Conservation (phyloP, 805 yeast genomes). For the Kodamaea hsintzibuensis region DNA sequence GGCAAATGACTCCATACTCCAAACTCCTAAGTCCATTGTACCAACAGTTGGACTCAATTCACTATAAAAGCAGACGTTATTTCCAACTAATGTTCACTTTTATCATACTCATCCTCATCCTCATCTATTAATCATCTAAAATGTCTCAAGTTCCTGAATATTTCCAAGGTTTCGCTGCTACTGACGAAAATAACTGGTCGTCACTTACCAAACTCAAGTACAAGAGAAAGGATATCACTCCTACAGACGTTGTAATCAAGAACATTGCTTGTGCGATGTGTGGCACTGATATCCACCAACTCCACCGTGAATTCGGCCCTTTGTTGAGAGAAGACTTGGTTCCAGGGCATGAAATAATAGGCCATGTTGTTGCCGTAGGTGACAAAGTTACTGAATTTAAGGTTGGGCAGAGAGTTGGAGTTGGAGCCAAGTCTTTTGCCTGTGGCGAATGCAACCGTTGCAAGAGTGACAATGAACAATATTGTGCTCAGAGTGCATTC, state of each 20-base stretch:
- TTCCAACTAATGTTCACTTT: not conserved
- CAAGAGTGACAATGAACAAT: slow-evolving; percentile 25
- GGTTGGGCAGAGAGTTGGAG: slow-evolving; percentile 77
- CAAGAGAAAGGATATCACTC: slow-evolving; percentile 43
- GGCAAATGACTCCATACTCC: too few species aligned
- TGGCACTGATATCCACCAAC: slow-evolving; percentile 58
- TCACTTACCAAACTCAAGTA: slow-evolving; percentile 37
- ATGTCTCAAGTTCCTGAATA: slow-evolving; percentile 21
- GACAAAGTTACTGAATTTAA: slow-evolving; percentile 49
- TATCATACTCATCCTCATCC: not conserved
- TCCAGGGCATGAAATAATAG: slow-evolving; percentile 52
- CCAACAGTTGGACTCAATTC: not conserved
- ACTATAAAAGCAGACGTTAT: not conserved
- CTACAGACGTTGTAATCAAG: slow-evolving; percentile 20
- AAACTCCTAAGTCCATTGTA: too few species aligned
- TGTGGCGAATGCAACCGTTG: slow-evolving; percentile 44
- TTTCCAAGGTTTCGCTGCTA: slow-evolving; percentile 37
- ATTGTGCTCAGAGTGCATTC: slow-evolving; percentile 33
- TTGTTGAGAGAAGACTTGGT: slow-evolving; percentile 31
- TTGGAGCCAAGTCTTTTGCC: slow-evolving; percentile 68
- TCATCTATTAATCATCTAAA: not conserved
- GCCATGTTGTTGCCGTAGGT: slow-evolving; percentile 53
- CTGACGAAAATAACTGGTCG: slow-evolving; percentile 30
- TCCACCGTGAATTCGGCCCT: slow-evolving; percentile 52
- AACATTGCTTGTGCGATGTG: slow-evolving; percentile 44